A percentile compares a stretch with the other conserved stretches of the same genome.
Evolutionary conservation across 2,329 filamentous ascomycete species (phyloP).

Genomic region (Lasiodiplodia sp.): DNA sequence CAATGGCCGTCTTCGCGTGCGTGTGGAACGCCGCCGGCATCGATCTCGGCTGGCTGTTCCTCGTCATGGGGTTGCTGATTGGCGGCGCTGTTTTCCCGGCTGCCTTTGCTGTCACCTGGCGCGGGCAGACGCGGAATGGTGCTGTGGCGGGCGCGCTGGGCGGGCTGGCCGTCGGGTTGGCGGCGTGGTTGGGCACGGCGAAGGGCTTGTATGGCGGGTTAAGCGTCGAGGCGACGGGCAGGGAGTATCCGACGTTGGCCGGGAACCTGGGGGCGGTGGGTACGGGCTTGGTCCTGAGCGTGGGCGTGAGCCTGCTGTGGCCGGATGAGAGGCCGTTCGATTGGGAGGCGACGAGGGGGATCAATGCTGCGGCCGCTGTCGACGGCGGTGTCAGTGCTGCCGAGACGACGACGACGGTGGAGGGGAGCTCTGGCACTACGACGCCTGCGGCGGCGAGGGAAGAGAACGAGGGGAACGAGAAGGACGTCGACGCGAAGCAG

Average conservation of each 20-base stretch:
- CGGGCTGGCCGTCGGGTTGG: constrained; percentile 59
- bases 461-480: neutral
- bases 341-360: constrained; percentile 48
- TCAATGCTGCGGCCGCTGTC: constrained; percentile 36
- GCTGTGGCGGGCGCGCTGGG: constrained; percentile 60
- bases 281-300: constrained; percentile 52
- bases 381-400: constrained; percentile 29
- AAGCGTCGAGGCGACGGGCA: constrained; percentile 57
- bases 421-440: constrained; percentile 5
- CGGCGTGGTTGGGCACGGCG: constrained; percentile 61
- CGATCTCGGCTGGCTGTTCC: constrained; percentile 62
- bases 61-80: constrained; percentile 62
- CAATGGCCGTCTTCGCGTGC: constrained; percentile 60
- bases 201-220: constrained; percentile 57
- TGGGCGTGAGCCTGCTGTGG: constrained; percentile 55
- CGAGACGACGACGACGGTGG: constrained; percentile 30
- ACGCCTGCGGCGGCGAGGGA: constrained; percentile 30
- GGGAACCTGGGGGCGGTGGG: constrained; percentile 60
- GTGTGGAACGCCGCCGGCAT: constrained; percentile 59
- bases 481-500: neutral
- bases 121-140: constrained; percentile 56
- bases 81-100: constrained; percentile 63
- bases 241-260: constrained; percentile 60
- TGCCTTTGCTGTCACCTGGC: constrained; percentile 61
- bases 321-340: constrained; percentile 50